Base-by-base conservation (phyloP, 768 basidiomycete species). In the Podaxis sp. region DNA sequence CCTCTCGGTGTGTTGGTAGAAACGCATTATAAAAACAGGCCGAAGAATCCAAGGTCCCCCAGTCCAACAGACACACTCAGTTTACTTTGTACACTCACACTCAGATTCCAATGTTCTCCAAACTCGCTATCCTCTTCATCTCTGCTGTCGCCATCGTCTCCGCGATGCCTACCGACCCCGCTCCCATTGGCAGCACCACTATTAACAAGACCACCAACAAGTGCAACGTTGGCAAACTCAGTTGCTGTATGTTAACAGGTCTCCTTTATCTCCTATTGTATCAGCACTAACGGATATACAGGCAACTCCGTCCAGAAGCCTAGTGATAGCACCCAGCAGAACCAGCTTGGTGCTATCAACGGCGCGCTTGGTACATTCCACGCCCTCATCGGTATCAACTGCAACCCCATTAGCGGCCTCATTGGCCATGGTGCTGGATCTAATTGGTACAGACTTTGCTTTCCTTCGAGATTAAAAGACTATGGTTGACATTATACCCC, bases 341-440 rank as follows among this genome's bases (percentile, higher is more conserved):
- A 40, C 54, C 36, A 36, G 12, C 22, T 40, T 9, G 54, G 36
- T 30, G 8, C 6, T 2, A 19, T 55, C 11, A 19, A 19, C 17
- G 12, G 38, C 36, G 33, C 54, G 2, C 17, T 13, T 19, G 54
- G 54, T 22, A 22, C 22, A 11, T 13, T 58, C 17, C n/a, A 55
- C 9, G 69, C 61, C 19, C 57, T 67, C 57, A 59, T 63, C 36
- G 67, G 64, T 46, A 15, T 61, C 38, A 17, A 61, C 12, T 69
- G 71, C 67, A 67, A 57, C 52, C 68, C 68, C 3, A 59, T 71
- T 62, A 67, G 58, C n/a, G 68, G 40, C 17, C 40, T 57, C 38
- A 67, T 68, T 42, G 70, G 67, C 19, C 51, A 55, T 38, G 66
- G 61, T 19, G 65, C 61, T 49, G 68, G 61, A 39, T 55, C 62